Evolutionary conservation across 2,329 filamentous ascomycete species (phyloP), one percentile per base, ranked within the genome.

Genomic region (Dothiorella sarmentorum): DNA sequence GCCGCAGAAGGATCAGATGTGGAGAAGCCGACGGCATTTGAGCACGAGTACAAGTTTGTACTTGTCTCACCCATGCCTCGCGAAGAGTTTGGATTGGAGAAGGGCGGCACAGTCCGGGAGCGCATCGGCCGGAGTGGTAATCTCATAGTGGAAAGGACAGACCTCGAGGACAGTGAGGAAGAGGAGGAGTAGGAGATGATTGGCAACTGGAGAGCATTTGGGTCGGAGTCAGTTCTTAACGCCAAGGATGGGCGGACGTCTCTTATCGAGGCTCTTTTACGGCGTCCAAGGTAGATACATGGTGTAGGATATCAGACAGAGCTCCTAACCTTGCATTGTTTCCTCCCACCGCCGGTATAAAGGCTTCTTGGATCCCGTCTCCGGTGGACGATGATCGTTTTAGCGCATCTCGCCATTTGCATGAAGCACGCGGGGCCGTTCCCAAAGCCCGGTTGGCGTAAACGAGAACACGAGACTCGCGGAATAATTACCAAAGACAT

Each of bases 61-160:
- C 84, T 99, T 43, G 91, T 93, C 2, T 90, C 88, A 24, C 87
- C 91, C 0, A 85, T 99, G 81, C 94, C 94, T 5, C 81, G 94
- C 53, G 84, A 87, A 60, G 89, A 94, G 29, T 93, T 90, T 71
- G 86, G 88, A 61, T 77, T 92, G 4, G 84, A 85, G 57, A 77
- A 78, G 35, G 82, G 82, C 0, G 85, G 83, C 3, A 87, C 84
- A 20, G 81, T 97, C 66, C 81, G 81, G 26, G 83, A 89, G 63
- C 83, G 84, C 65, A 87, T 97, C 69, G 91, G 93, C 3, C 81
- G 86, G 64, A 92, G 90, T 63, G 91, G 88, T 3, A 96, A 95
- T 73, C 75, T 99, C 60, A 89, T 97, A 64, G 92, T 97, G 11
- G 94, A 99, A 76, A 81, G 82, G 59, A 76, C 82, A 22, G 78